These are phyloP conservation scores for Picea abies DNA, from an alignment of 83 land plant genomes.

Conservation along the genomic window DNA sequence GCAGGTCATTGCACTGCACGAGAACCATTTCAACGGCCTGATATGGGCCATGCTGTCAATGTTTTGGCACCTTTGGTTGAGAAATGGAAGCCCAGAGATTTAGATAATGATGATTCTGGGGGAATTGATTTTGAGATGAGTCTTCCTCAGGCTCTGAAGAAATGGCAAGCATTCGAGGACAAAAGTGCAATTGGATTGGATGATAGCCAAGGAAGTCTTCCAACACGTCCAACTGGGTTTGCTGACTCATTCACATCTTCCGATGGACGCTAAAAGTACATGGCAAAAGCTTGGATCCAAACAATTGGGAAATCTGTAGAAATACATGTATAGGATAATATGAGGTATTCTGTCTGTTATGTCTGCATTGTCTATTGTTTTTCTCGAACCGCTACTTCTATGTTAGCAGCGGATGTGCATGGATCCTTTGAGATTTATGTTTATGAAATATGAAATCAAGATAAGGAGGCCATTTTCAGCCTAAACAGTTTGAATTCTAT, in stretches of 20 bases:
- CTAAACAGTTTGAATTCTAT: no score
- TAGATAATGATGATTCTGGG: conserved; percentile 53
- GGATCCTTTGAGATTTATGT: no score
- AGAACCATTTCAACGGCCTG: conserved; percentile 76
- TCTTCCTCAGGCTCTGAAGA: conserved; percentile 73
- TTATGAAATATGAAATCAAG: no score
- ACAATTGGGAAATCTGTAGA: no score
- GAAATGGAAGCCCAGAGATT: conserved; percentile 67
- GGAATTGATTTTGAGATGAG: conserved; percentile 69
- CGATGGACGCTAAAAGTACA: conserved; percentile 58
- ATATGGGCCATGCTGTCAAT: conserved; percentile 84
- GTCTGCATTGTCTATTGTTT: no score
- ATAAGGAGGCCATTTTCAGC: no score
- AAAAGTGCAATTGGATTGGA: conserved; percentile 25
- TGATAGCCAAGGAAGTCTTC: conserved; percentile 76
- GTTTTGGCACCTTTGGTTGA: conserved; percentile 69
- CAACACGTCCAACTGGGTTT: conserved; percentile 77
- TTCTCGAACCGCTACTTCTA: no score
- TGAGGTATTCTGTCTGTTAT: no score
- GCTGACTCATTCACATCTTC: conserved; percentile 80
- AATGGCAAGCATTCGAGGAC: conserved; percentile 68
- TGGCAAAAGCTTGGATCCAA: no score
- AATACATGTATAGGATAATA: no score
- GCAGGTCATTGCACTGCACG: conserved; percentile 82
- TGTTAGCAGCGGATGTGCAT: no score